A percentile compares a stretch with the other conserved stretches of the same genome.
These are phyloP conservation scores for Penicillium coprophilum DNA, from an alignment of 495 filamentous ascomycete genomes.

Conservation along the genomic window DNA sequence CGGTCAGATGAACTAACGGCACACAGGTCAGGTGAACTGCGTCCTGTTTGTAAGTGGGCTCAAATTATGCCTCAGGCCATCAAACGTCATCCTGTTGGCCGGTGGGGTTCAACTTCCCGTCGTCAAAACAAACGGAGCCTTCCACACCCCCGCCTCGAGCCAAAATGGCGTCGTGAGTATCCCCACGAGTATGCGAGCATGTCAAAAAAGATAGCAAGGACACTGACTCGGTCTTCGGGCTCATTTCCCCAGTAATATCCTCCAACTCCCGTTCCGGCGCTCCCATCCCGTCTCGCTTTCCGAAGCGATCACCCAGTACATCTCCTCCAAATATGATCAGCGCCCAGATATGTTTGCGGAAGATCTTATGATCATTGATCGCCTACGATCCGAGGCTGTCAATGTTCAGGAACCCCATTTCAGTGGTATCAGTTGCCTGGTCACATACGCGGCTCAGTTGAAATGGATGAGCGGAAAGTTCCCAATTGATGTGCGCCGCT, in stretches of 20 bases:
- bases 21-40: too few relatives aligned
- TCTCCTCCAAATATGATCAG: slow-evolving; percentile 98
- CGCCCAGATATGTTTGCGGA: slow-evolving; percentile 96
- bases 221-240: neutral
- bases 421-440: slow-evolving; percentile 85
- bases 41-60: too few relatives aligned
- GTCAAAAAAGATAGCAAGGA: neutral
- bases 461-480: slow-evolving; percentile 96
- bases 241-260: slow-evolving; percentile 46
- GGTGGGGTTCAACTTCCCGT: slow-evolving; percentile 32
- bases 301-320: slow-evolving; percentile 87
- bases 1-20: too few relatives aligned
- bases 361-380: slow-evolving; percentile 85
- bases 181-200: neutral
- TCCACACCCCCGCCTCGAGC: slow-evolving; percentile 17
- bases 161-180: slow-evolving; percentile 48
- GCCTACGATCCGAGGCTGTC: slow-evolving; percentile 75
- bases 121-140: slow-evolving; percentile 39
- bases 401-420: slow-evolving; percentile 84
- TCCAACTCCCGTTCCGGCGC: slow-evolving; percentile 81
- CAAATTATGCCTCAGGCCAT: slow-evolving; percentile 24
- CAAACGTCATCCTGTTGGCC: slow-evolving; percentile 44
- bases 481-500: slow-evolving; percentile 77
- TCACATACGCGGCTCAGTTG: slow-evolving; percentile 86
- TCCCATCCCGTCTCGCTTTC: slow-evolving; percentile 75